A percentile compares a stretch with the other conserved stretches of the same genome.
phyloP scores from a whole-genome alignment of 2,329 filamentous ascomycete genomes.

The Alternaria brassicae region DNA sequence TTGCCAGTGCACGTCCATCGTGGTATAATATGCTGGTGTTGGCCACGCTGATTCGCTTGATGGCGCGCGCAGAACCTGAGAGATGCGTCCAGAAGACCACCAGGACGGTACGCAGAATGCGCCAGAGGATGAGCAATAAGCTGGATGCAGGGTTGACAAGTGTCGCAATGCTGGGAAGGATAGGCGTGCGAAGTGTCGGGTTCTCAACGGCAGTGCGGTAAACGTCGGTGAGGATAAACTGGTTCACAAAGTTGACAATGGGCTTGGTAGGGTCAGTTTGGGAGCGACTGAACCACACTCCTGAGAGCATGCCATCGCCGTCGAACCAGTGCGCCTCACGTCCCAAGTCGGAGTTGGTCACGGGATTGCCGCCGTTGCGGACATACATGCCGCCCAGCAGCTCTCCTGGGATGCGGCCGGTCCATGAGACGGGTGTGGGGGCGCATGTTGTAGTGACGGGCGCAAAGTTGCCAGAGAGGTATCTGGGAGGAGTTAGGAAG shows the following conservation, averaged over 20 bases:
- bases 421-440: constrained; percentile 64
- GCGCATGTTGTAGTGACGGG: constrained; percentile 65
- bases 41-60: constrained; percentile 74
- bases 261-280: constrained; percentile 50
- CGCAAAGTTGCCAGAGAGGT: constrained; percentile 73
- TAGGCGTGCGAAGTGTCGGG: constrained; percentile 59
- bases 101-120: constrained; percentile 64
- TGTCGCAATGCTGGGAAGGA: constrained; percentile 72
- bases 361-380: constrained; percentile 73
- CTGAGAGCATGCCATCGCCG: constrained; percentile 76
- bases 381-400: constrained; percentile 74
- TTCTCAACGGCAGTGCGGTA: constrained; percentile 63
- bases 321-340: constrained; percentile 77
- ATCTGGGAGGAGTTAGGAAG: constrained; percentile 49
- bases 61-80: constrained; percentile 61
- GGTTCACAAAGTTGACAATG: constrained; percentile 71
- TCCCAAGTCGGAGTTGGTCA: constrained; percentile 66
- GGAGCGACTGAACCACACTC: constrained; percentile 65
- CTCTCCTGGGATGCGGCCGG: constrained; percentile 68
- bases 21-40: constrained; percentile 73
- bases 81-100: constrained; percentile 66
- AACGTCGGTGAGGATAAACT: constrained; percentile 72
- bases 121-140: constrained; percentile 58
- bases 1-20: constrained; percentile 71
- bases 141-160: constrained; percentile 67